These are phyloP conservation scores for Schizonepeta tenuifolia DNA, from an alignment of 257 asterid genomes.

Conservation along the genomic window DNA sequence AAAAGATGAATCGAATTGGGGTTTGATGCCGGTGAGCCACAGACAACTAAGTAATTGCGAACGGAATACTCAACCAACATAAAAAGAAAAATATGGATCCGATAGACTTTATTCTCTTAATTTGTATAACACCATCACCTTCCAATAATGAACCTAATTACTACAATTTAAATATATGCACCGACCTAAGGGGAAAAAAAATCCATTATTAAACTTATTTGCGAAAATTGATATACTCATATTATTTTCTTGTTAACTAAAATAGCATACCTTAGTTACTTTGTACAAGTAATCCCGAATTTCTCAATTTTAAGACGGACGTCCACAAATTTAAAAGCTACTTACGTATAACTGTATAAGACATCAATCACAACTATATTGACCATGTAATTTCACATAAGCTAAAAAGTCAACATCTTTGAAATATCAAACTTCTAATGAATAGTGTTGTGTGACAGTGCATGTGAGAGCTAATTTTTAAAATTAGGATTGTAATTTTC, in stretches of 20 bases:
- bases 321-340: neutral
- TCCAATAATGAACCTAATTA: slow-evolving; percentile 29
- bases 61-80: slow-evolving; percentile 3
- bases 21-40: slow-evolving; percentile 30
- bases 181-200: slow-evolving; percentile 1
- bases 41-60: slow-evolving; percentile 36
- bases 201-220: no score
- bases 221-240: neutral
- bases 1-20: slow-evolving; percentile 13
- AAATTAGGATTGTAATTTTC: no score
- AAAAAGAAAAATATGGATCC: neutral
- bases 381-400: no score
- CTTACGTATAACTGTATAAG: no score
- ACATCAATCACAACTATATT: no score
- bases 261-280: neutral
- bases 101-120: slow-evolving; percentile 29
- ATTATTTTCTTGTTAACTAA: neutral
- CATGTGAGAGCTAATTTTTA: no score
- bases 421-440: no score
- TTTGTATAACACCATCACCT: slow-evolving; percentile 33
- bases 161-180: neutral
- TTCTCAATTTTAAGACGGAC: neutral
- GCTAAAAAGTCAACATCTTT: no score
- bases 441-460: no score
- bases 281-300: no score